Conservation (phyloP, 1,139 yeast species). For the Groenewaldozyma auringiensis region DNA sequence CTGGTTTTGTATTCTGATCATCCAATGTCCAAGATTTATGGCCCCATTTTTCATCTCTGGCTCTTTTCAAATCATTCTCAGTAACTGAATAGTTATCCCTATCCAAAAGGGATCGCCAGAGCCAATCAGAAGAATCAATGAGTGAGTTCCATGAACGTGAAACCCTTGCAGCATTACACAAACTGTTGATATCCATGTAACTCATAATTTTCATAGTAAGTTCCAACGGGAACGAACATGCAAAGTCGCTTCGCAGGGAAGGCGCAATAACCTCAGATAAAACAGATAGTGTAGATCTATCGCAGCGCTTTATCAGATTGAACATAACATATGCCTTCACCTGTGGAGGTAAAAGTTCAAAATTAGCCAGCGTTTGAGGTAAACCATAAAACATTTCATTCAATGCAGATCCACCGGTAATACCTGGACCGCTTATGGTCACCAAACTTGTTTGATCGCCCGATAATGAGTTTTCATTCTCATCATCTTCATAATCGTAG, state of each 20-base stretch:
- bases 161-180: constrained; percentile 57
- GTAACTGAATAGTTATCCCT: constrained; percentile 25
- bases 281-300: constrained; percentile 63
- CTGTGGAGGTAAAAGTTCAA: constrained; percentile 31
- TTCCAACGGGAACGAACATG: constrained; percentile 67
- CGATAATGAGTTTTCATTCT: background rate
- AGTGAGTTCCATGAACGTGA: constrained; percentile 62
- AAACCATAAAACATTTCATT: constrained; percentile 13
- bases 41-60: constrained; percentile 30
- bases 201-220: constrained; percentile 62
- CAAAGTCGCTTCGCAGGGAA: constrained; percentile 64
- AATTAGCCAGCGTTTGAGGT: constrained; percentile 27
- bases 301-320: constrained; percentile 55
- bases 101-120: constrained; percentile 34
- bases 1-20: background rate
- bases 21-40: constrained; percentile 27
- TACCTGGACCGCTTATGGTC: background rate
- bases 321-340: constrained; percentile 39
- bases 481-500: constrained; percentile 3
- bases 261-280: constrained; percentile 51
- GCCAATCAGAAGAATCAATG: constrained; percentile 46
- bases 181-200: constrained; percentile 55
- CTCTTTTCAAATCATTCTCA: constrained; percentile 25
- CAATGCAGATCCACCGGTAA: constrained; percentile 4
- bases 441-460: background rate